Percentiles rank a stretch among this genome's conserved stretches.
These are phyloP conservation scores for Microdochium paspali DNA, from an alignment of 2,329 filamentous ascomycete genomes.

Conservation along the genomic window DNA sequence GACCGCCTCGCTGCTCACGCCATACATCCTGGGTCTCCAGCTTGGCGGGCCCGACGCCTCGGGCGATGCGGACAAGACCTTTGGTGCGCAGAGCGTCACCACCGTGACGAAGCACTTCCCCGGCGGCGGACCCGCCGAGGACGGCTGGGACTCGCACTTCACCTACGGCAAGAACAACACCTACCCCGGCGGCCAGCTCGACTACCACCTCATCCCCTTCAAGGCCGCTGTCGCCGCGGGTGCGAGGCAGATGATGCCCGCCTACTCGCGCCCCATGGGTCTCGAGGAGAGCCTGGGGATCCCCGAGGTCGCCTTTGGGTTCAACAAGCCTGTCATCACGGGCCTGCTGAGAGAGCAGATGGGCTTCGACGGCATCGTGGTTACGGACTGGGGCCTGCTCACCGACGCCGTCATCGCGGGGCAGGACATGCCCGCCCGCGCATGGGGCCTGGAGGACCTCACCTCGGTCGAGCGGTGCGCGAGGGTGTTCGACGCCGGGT, in stretches of 20 bases:
- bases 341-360: conserved; percentile 35
- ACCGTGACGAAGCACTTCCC: conserved; percentile 46
- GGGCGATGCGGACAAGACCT: conserved; percentile 18
- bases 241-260: conserved; percentile 41
- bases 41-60: neutral
- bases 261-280: conserved; percentile 37
- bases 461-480: conserved; percentile 28
- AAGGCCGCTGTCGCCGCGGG: conserved; percentile 38
- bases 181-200: conserved; percentile 39
- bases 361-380: conserved; percentile 40
- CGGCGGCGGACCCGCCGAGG: conserved; percentile 35
- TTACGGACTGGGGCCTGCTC: conserved; percentile 42
- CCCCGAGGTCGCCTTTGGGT: conserved; percentile 33
- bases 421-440: conserved; percentile 34
- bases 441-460: conserved; percentile 39
- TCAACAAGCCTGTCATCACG: conserved; percentile 41
- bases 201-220: conserved; percentile 40
- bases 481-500: conserved; percentile 37
- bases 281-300: conserved; percentile 26
- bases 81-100: conserved; percentile 32
- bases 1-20: conserved; percentile 23
- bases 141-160: conserved; percentile 44
- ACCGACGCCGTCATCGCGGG: conserved; percentile 31
- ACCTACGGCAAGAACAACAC: conserved; percentile 39
- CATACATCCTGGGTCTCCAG: conserved; percentile 38